phyloP scores from a whole-genome alignment of 23 red algal species.

The Gracilaria domingensis region DNA sequence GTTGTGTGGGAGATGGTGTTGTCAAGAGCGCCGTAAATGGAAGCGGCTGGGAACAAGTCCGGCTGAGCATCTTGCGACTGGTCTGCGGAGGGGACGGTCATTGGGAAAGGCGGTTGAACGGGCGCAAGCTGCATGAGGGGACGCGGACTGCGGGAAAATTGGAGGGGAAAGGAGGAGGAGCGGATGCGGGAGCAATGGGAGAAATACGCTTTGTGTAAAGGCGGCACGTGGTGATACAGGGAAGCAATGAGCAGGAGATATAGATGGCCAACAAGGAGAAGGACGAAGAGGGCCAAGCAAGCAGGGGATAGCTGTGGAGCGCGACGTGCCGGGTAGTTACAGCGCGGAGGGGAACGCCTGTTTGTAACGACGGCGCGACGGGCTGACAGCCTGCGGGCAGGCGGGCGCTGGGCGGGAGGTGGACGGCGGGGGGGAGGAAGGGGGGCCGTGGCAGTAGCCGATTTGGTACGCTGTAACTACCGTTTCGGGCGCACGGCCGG shows the following conservation, averaged over 20 bases:
- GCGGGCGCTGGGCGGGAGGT: too few species aligned
- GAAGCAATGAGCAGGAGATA: background rate
- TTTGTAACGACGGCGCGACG: background rate
- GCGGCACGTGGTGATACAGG: background rate
- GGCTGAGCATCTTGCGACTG: background rate
- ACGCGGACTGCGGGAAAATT: background rate
- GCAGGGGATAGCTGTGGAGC: background rate
- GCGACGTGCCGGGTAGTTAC: background rate
- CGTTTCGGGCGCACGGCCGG: too few species aligned
- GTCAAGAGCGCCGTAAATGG: background rate
- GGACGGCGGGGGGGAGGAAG: too few species aligned
- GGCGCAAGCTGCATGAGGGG: conserved; percentile 9
- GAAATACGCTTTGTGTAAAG: background rate
- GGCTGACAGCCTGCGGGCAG: background rate
- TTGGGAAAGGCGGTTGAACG: conserved; percentile 11
- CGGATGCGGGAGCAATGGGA: background rate
- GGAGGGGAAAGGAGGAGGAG: background rate
- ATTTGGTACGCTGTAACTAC: too few species aligned
- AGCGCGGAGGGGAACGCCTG: background rate
- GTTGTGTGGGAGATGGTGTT: conserved; percentile 1
- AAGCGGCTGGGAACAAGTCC: background rate
- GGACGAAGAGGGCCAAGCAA: background rate
- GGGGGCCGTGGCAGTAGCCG: too few species aligned
- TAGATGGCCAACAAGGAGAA: background rate
- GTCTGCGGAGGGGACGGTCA: conserved; percentile 9